phyloP scores from a whole-genome alignment of 805 yeast species.

The Nakazawaea wyomingensis region DNA sequence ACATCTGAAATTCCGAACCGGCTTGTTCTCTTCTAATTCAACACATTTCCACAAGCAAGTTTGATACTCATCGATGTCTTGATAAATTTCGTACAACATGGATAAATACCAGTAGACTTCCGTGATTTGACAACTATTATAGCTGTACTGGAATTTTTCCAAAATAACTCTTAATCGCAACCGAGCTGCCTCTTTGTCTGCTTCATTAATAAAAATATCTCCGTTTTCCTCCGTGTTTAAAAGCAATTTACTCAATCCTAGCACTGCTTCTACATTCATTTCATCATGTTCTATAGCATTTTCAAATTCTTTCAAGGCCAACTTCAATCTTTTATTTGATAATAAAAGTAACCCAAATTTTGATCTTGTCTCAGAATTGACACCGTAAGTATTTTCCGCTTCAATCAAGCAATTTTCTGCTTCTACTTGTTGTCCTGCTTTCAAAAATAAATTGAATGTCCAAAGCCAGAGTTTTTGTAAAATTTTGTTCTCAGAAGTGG shows the following conservation, averaged over 20 bases:
- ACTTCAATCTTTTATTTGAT: slow-evolving; percentile 24
- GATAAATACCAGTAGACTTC: slow-evolving; percentile 74
- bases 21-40: slow-evolving; percentile 55
- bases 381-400: slow-evolving; percentile 47
- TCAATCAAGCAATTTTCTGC: slow-evolving; percentile 70
- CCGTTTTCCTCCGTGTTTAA: slow-evolving; percentile 33
- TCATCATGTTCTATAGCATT: slow-evolving; percentile 46
- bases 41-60: slow-evolving; percentile 58
- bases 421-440: slow-evolving; percentile 48
- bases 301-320: slow-evolving; percentile 62
- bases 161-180: slow-evolving; percentile 47
- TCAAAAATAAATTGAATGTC: slow-evolving; percentile 59
- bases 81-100: slow-evolving; percentile 57
- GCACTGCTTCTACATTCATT: slow-evolving; percentile 44
- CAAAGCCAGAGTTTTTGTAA: slow-evolving; percentile 71
- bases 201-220: slow-evolving; percentile 41
- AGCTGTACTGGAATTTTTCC: slow-evolving; percentile 35
- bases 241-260: slow-evolving; percentile 51
- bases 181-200: slow-evolving; percentile 57
- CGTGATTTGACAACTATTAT: slow-evolving; percentile 32
- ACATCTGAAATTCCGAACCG: slow-evolving; percentile 34
- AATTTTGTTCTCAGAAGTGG: slow-evolving; percentile 17
- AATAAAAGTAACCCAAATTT: slow-evolving; percentile 41
- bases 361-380: slow-evolving; percentile 44
- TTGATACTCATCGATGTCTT: slow-evolving; percentile 38